Evolutionary conservation across 1,284 basidiomycete genomes (phyloP).

Genomic region (Kalmanozyma brasiliensis): DNA sequence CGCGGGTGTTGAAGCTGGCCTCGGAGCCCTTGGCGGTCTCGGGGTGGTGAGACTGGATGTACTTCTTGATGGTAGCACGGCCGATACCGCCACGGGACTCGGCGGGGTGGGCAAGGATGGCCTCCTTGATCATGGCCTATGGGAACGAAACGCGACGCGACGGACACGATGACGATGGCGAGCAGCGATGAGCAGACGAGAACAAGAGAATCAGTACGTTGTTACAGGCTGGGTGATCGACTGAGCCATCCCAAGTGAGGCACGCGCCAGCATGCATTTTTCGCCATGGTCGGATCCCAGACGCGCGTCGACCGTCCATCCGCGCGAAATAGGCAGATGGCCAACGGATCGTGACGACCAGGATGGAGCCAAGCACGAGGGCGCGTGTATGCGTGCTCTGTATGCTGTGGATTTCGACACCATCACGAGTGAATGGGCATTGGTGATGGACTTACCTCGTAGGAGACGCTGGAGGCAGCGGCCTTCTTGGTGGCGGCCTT

Average conservation of each 20-base stretch:
- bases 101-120: conserved; percentile 78
- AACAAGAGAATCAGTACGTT: conserved; percentile 13
- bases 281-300: conserved; percentile 2
- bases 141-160: conserved; percentile 37
- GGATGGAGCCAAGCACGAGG: not conserved
- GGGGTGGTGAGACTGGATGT: conserved; percentile 65
- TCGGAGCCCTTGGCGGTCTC: conserved; percentile 54
- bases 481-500: conserved; percentile 60
- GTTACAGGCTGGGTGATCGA: conserved; percentile 3
- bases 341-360: conserved; percentile 11
- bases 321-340: conserved; percentile 18
- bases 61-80: conserved; percentile 92
- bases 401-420: too few species aligned
- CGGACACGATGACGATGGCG: conserved; percentile 10
- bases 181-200: not conserved
- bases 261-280: conserved; percentile 17
- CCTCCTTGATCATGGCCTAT: conserved; percentile 73
- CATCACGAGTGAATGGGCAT: not conserved
- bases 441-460: conserved; percentile 46
- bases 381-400: conserved; percentile 15
- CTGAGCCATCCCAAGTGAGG: conserved; percentile 10
- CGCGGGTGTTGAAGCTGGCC: conserved; percentile 80
- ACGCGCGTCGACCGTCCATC: conserved; percentile 30
- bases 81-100: conserved; percentile 86
- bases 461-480: conserved; percentile 46